These are phyloP conservation scores for Stachybotrys chartarum DNA, from an alignment of 2,329 filamentous ascomycete species.

Conservation along the genomic window DNA sequence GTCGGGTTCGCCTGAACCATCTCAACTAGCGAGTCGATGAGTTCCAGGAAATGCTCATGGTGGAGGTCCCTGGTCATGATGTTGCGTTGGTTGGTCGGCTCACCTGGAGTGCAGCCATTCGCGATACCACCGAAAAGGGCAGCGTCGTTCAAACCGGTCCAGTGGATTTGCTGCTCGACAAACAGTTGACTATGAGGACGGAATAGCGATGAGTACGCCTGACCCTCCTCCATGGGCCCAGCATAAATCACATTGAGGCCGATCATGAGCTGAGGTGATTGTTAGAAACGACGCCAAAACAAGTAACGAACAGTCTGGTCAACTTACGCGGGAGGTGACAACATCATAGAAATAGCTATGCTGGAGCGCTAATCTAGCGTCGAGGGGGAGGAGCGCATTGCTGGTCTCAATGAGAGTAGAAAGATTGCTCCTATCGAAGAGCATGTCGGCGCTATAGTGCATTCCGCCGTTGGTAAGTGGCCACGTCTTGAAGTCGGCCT, in stretches of 20 bases:
- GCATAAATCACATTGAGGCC: constrained; percentile 36
- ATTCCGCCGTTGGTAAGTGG: background rate
- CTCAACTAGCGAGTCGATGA: background rate
- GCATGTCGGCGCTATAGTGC: background rate
- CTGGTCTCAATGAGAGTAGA: background rate
- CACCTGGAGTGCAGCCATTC: background rate
- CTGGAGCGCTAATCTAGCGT: background rate
- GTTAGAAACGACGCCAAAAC: background rate
- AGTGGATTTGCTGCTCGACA: constrained; percentile 10
- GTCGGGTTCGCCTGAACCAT: constrained; percentile 4
- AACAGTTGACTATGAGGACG: constrained; percentile 31
- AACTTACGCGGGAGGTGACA: background rate
- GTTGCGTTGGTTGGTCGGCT: background rate
- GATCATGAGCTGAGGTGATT: constrained; percentile 26
- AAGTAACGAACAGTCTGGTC: background rate
- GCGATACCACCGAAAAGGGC: background rate
- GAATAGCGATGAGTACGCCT: constrained; percentile 35
- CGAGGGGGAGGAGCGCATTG: background rate
- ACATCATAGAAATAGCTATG: background rate
- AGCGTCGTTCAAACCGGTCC: background rate
- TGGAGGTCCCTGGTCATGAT: background rate
- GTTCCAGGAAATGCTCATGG: background rate
- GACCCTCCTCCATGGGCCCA: constrained; percentile 30
- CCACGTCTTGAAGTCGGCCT: background rate
- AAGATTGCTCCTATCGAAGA: background rate